Evolutionary conservation across 257 asterid genomes (phyloP).

Genomic region (Solanum corneliomulleri): DNA sequence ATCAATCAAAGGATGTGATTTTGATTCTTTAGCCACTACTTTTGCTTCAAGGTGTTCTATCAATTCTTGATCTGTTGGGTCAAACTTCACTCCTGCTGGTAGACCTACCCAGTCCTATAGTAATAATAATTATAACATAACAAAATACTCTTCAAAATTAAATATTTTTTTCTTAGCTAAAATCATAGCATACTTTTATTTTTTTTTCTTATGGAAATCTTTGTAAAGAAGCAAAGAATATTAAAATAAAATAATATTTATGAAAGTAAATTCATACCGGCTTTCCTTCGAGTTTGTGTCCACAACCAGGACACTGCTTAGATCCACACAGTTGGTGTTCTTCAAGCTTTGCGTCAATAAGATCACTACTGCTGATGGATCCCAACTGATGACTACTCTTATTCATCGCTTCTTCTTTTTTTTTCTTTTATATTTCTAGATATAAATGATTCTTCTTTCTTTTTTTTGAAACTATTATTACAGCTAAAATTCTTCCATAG

Average conservation of each 20-base stretch:
- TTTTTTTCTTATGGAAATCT: background rate
- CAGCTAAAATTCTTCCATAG: background rate
- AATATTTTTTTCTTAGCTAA: background rate
- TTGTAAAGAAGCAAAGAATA: conserved; percentile 41
- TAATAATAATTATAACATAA: background rate
- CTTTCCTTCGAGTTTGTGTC: conserved; percentile 86
- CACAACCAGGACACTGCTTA: conserved; percentile 95
- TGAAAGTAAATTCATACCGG: conserved; percentile 39
- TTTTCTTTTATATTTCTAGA: background rate
- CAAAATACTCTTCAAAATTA: background rate
- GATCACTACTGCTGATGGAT: conserved; percentile 71
- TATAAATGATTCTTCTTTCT: background rate
- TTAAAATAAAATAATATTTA: background rate
- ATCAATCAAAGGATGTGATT: conserved; percentile 92
- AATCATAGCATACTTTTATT: background rate
- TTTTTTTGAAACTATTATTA: background rate
- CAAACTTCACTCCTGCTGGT: conserved; percentile 98
- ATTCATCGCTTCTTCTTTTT: conserved; percentile 22
- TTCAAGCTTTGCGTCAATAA: conserved; percentile 91
- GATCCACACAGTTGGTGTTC: conserved; percentile 93
- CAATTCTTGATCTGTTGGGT: conserved; percentile 96
- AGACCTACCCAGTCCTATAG: conserved; percentile 91
- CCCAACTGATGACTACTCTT: conserved; percentile 48
- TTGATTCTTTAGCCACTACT: conserved; percentile 63
- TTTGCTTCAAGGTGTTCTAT: conserved; percentile 95